Evolutionary conservation across 805 yeast species (phyloP), one percentile per base, ranked within the genome.

Genomic region (Candida insectorum): DNA sequence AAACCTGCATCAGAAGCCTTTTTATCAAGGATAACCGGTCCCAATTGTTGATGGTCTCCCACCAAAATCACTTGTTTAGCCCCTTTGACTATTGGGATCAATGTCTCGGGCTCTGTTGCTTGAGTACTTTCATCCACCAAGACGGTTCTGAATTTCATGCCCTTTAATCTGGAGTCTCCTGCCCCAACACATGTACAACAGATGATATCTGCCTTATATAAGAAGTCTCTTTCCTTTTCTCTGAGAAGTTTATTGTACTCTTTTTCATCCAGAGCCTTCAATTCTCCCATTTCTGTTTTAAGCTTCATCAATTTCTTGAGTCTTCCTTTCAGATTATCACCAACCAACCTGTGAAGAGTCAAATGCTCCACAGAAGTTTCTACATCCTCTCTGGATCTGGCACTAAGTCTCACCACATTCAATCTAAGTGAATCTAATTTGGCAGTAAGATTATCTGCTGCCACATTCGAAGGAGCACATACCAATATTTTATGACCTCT

Each of bases 11-110:
- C 81, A 12, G 82, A 87, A 3, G 95, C 96, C 46, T 74, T 73
- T 48, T 77, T 75, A 46, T 85, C 87, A 36, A 85, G 58, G 30
- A 91, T 82, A 16, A 88, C 94, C 0, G 97, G 97, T 2, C 97
- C 96, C 44, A 89, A 68, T 64, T 89, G 97, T 61, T 87, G 91
- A 60, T 91, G 97, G 57, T 89, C 97, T 51, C 97, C 97, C 24
- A 88, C 96, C 21, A 89, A 63, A 28, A 89, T 76, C 5, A 88
- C 86, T 54, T 89, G 96, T 52, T 82, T 83, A 28, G 94, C 88
- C 16, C 96, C 96, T 45, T 81, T 83, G 2, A 83, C 87, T 24
- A 89, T 75, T 9, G 97, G 96, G 44, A 89, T 86, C 49, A 89
- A 69, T 49, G 85, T 78, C 56, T 88, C 96, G 1, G 96, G 96